Percentiles rank a stretch among this genome's conserved stretches.
phyloP scores from a whole-genome alignment of 2,329 filamentous ascomycete genomes.

The Xylariomycetidae sp. region DNA sequence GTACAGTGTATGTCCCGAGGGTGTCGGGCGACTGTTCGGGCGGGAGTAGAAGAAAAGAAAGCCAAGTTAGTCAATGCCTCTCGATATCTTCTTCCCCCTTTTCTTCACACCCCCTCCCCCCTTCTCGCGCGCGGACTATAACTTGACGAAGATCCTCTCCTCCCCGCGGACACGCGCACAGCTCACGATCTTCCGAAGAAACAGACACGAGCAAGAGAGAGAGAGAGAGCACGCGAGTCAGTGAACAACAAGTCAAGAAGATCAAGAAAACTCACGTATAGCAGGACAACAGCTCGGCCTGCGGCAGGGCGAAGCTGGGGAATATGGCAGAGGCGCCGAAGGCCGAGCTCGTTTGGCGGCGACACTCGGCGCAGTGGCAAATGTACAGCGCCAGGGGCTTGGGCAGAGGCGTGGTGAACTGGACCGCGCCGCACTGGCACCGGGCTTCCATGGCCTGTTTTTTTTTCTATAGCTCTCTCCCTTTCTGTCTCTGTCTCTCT shows the following conservation, averaged over 20 bases:
- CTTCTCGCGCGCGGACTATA: neutral
- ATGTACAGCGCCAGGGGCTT: slow-evolving; percentile 63
- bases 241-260: too few species aligned
- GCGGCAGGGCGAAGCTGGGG: slow-evolving; percentile 57
- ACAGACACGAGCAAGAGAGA: too few species aligned
- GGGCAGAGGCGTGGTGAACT: slow-evolving; percentile 56
- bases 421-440: slow-evolving; percentile 62
- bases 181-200: too few species aligned
- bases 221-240: too few species aligned
- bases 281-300: slow-evolving; percentile 43
- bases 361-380: slow-evolving; percentile 66
- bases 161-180: too few species aligned
- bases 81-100: too few species aligned
- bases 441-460: slow-evolving; percentile 46
- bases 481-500: too few species aligned
- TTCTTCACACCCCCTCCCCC: neutral
- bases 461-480: slow-evolving; percentile 1
- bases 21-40: slow-evolving; percentile 47
- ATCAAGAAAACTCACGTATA: slow-evolving; percentile 45
- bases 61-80: too few species aligned
- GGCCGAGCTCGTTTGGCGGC: slow-evolving; percentile 59
- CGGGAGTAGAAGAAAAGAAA: too few species aligned
- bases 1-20: slow-evolving; percentile 52
- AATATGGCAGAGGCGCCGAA: slow-evolving; percentile 69
- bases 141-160: too few species aligned